A percentile compares a stretch with the other conserved stretches of the same genome.
Evolutionary conservation across 805 yeast species (phyloP).

Genomic region (Candida broadrunensis): DNA sequence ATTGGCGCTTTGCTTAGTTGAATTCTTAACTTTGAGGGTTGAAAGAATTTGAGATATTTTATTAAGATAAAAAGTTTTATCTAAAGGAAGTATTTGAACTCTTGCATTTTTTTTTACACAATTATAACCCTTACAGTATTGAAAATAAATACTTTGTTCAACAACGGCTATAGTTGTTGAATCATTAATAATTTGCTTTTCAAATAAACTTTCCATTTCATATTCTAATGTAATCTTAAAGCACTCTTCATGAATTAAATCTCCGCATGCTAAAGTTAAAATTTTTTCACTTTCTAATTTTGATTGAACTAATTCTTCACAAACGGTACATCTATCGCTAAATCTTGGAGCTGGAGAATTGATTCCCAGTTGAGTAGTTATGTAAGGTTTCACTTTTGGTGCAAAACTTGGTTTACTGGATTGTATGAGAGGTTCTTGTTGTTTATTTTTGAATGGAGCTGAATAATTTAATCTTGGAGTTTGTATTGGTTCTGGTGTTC

Average conservation of each 20-base stretch:
- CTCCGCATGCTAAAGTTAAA: constrained; percentile 52
- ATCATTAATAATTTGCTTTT: background rate
- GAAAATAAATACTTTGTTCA: background rate
- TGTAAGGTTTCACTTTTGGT: constrained; percentile 18
- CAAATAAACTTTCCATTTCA: background rate
- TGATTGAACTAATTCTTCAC: constrained; percentile 49
- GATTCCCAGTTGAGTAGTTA: constrained; percentile 13
- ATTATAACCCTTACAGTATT: background rate
- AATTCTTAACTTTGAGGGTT: background rate
- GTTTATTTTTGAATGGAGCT: background rate
- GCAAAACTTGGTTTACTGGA: background rate
- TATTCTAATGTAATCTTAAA: constrained; percentile 24
- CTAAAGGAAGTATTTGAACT: background rate
- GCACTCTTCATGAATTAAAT: constrained; percentile 59
- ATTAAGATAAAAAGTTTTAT: background rate
- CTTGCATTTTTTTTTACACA: background rate
- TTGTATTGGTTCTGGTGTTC: no score
- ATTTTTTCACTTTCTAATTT: constrained; percentile 44
- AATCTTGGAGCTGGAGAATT: constrained; percentile 8
- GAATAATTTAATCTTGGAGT: background rate
- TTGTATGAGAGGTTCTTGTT: no score
- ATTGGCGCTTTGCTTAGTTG: background rate
- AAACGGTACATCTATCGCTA: constrained; percentile 40
- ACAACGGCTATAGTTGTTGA: background rate
- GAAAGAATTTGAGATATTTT: background rate